These are phyloP conservation scores for Ogataea paraovalis DNA, from an alignment of 805 yeast species.

Conservation along the genomic window DNA sequence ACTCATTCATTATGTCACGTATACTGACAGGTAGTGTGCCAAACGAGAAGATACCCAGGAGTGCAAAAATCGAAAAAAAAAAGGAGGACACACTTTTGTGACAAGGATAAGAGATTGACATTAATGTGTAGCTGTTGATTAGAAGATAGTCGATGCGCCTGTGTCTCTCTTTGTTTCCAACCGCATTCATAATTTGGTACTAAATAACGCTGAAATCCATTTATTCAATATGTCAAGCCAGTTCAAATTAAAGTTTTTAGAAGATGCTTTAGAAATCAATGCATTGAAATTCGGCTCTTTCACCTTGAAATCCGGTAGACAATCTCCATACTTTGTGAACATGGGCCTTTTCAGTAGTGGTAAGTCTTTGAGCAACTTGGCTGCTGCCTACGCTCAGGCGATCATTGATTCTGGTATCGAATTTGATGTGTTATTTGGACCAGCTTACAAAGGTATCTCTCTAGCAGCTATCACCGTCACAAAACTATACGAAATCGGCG, in stretches of 20 bases:
- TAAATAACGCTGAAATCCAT: too few relatives aligned
- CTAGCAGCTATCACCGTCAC: constrained; percentile 90
- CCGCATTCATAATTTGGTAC: too few relatives aligned
- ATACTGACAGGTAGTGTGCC: too few relatives aligned
- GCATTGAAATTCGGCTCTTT: constrained; percentile 87
- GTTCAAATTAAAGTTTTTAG: constrained; percentile 50
- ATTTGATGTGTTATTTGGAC: constrained; percentile 92
- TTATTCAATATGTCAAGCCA: constrained; percentile 11
- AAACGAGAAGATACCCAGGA: too few relatives aligned
- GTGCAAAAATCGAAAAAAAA: too few relatives aligned
- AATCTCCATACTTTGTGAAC: constrained; percentile 95
- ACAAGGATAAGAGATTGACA: too few relatives aligned
- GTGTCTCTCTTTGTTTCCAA: too few relatives aligned
- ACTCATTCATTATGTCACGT: too few relatives aligned
- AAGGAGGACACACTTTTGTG: too few relatives aligned
- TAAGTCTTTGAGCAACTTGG: constrained; percentile 69
- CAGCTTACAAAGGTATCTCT: constrained; percentile 97
- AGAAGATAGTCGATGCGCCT: too few relatives aligned
- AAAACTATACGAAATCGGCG: constrained; percentile 86
- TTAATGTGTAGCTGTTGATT: too few relatives aligned
- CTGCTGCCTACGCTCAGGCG: constrained; percentile 84
- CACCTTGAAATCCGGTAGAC: constrained; percentile 88
- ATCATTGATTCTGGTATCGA: constrained; percentile 77
- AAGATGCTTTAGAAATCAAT: constrained; percentile 73
- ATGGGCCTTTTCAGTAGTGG: constrained; percentile 88